Evolutionary conservation across 192 early-diverging fungal species (phyloP), one percentile per base, ranked within the genome.

Genomic region (Haplosporangium gracile): DNA sequence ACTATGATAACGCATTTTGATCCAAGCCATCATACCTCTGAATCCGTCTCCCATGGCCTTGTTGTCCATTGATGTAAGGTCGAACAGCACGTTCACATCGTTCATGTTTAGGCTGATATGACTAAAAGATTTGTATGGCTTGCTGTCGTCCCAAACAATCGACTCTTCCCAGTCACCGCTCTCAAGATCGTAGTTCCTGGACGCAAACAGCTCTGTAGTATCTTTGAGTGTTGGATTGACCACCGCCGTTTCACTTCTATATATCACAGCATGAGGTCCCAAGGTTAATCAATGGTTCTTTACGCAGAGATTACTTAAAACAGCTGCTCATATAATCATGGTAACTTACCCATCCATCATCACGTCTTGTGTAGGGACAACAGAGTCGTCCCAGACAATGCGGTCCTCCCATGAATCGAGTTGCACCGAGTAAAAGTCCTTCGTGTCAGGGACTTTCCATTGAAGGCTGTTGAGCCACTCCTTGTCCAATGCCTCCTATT

Each of bases 401-500:
- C 93, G 87, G 34, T 95, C 92, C 78, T 99, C 96, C 97, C 97
- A 99, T 38, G 85, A 76, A 49, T 96, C 95, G 49, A 97, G 88
- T 68, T 96, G 91, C 51, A 97, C 83, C 10, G 96, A 92, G 74
- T 92, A 89, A 85, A 91, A 93, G n/a, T 92, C 87, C 36, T 79
- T 82, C 7, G 51, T 60, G 72, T 76, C 63, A 76, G 91, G 82
- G 75, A 89, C 86, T 85, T 77, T 75, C 84, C 88, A 68, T 45
- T 68, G 68, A 65, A 79, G 55, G 79, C 88, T 63, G 72, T 81
- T 72, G 0, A 63, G 32, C 85, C 80, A 82, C 32, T 84, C 86
- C 43, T 76, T 81, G 70, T 76, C 70, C 20, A 79, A 40, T 24
- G 38, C 32, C 29, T 77, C 78, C 77, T 88, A 34, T 39, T 57